Evolutionary conservation across 1,284 basidiomycete species (phyloP), one percentile per base, ranked within the genome.

Genomic region (Trametes sp.): DNA sequence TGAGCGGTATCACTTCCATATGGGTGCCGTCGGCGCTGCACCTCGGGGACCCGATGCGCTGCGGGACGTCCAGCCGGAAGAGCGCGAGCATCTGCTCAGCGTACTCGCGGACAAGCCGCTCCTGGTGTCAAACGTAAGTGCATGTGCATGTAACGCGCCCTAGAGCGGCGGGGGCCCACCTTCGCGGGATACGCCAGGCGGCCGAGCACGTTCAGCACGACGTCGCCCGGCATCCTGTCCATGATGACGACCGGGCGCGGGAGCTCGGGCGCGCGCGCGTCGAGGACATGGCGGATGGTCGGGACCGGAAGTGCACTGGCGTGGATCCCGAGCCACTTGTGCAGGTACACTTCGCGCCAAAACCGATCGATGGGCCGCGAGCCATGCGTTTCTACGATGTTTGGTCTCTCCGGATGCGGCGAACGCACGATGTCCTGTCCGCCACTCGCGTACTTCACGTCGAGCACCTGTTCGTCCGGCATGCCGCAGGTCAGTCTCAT

Each of bases 371-470:
- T 38, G 33, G 35, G n/a, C n/a, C n/a, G n/a, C n/a, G n/a, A 23
- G n/a, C 5, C 33, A 23, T 21, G 33, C 4, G 24, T 9, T n/a
- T 49, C 9, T 38, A 16, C 21, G 28, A 21, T 21, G n/a, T 29
- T 26, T n/a, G 14, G 23, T 3, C 2, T 19, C 19, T 29, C 45
- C 45, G 28, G 38, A 28, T 2, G 16, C 4, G 46, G n/a, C 21
- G 44, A 31, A 33, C 52, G 52, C 51, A 54, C 42, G 48, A 53
- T 24, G 23, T 36, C 19, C 38, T 33, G 29, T 6, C 24, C 33
- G 14, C 2, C 56, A 24, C 48, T 26, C 21, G 41, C 26, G 38
- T 23, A 31, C 52, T 48, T 24, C 57, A 62, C 62, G 60, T 56
- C 62, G 36, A 42, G 44, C 7, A 36, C 33, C 23, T 49, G 11